Percentiles rank a stretch among this genome's conserved stretches.
phyloP scores from a whole-genome alignment of 2,329 filamentous ascomycete species.

The Nigrospora sphaerica region DNA sequence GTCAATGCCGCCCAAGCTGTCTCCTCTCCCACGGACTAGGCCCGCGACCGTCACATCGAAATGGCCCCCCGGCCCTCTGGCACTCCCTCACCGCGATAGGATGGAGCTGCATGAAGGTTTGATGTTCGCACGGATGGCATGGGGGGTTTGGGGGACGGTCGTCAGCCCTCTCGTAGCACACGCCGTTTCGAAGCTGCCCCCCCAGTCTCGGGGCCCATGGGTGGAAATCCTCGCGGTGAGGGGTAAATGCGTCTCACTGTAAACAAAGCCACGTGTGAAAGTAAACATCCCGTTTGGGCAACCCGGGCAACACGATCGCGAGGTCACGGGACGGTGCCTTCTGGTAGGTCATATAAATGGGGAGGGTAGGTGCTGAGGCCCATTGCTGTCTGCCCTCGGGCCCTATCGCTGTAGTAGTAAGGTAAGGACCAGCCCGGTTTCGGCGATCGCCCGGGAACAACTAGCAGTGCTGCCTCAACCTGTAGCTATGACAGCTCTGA shows the following conservation, averaged over 20 bases:
- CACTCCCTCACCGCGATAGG: not conserved
- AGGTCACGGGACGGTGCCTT: not conserved
- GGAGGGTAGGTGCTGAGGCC: not conserved
- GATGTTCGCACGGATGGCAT: not conserved
- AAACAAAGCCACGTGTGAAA: constrained; percentile 1
- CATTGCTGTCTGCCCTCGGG: too few species aligned
- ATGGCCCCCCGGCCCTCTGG: not conserved
- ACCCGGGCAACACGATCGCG: not conserved
- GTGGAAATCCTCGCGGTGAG: not conserved
- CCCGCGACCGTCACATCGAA: not conserved
- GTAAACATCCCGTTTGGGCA: not conserved
- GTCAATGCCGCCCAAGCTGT: not conserved
- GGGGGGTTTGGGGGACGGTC: not conserved
- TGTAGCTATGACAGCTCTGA: too few species aligned
- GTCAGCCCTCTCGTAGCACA: not conserved
- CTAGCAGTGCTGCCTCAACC: too few species aligned
- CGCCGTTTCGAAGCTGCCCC: not conserved
- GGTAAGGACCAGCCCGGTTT: too few species aligned
- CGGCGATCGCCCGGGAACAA: too few species aligned
- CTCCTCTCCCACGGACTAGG: not conserved
- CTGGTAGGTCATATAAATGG: not conserved
- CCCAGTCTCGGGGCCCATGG: not conserved
- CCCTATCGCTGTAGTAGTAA: too few species aligned
- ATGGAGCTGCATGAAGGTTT: not conserved
- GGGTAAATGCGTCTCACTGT: not conserved